Conservation (phyloP, 352 stramenopile species). For the Pythium rishiriense region DNA sequence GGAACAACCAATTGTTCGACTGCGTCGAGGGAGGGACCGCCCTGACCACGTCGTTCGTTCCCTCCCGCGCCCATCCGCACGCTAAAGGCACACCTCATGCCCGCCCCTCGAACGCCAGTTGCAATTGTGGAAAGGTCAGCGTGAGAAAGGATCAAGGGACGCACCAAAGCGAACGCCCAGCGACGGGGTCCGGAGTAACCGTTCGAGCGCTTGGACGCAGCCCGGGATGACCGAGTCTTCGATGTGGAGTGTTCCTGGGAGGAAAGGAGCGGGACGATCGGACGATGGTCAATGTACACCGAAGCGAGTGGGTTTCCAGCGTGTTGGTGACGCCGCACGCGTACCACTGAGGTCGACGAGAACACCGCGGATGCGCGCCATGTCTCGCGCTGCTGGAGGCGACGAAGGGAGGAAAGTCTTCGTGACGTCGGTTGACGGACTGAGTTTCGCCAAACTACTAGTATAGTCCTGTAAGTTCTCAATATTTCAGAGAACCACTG, state of each 20-base stretch:
- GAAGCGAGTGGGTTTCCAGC: background rate
- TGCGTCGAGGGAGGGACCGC: no score
- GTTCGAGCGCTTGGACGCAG: conserved; percentile 38
- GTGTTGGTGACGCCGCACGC: background rate
- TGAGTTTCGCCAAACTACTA: background rate
- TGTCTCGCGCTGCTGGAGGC: background rate
- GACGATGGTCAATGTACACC: background rate
- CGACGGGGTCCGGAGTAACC: conserved; percentile 32
- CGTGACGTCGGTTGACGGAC: background rate
- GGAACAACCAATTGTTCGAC: no score
- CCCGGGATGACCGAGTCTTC: conserved; percentile 48
- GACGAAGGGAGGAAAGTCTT: background rate
- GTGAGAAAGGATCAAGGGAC: conserved; percentile 4
- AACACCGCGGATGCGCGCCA: conserved; percentile 38
- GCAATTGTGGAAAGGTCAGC: background rate
- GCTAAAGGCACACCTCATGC: no score
- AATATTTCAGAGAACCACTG: no score
- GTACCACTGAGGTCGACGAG: conserved; percentile 59
- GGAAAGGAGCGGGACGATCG: no score
- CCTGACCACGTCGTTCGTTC: background rate
- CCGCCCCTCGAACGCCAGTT: background rate
- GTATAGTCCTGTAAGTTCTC: background rate
- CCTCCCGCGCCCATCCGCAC: background rate
- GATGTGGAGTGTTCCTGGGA: conserved; percentile 50
- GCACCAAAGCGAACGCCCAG: conserved; percentile 53